Evolutionary conservation across 352 stramenopile species (phyloP), one percentile per base, ranked within the genome.

Genomic region (Pythium insidiosum): DNA sequence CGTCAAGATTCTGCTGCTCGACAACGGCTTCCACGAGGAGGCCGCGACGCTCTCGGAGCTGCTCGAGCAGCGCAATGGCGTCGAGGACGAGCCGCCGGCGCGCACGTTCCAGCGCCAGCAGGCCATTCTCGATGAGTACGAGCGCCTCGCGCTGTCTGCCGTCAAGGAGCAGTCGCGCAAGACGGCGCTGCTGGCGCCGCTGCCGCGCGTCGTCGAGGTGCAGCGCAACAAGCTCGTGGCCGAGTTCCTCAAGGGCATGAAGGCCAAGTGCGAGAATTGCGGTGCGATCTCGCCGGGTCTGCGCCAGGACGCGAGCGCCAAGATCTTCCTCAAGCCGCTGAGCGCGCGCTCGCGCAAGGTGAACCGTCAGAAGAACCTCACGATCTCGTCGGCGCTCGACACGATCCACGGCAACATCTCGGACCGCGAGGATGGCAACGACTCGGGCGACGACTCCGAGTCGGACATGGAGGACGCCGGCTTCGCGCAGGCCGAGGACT

Each of bases 201-300:
- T 90, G 29, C 62, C 77, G 34, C 79, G 81, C 28, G 43, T 67
- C 6, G 73, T 77, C 15, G 75, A 94, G 51, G 79, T 93, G 18
- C 50, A 70, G 43, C 81, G 82, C 38, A 74, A 88, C 53, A 85
- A 80, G 39, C 68, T 97, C 26, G 65, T 73, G 26, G 54, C 66
- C 26, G 85, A 97, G 41, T 97, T 99, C 54, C 70, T 98, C 20
- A 86, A 92, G 41, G 65, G 65, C 15, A 93, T 96, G 53, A 94
- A 87, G 38, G 76, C 88, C 50, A 96, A 95, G 51, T 99, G 97
- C 75, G 83, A 96, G 36, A 98, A 99, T 73, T 99, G 97, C 56
- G 84, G 84, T 28, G 95, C 95, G 20, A 96, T 95, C 49, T 97
- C 77, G 25, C 93, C 95, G 4, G 88, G 79, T 33, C 60, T 99